Conservation (phyloP, 2,329 filamentous ascomycete genomes). For the Xylogone sp. region DNA sequence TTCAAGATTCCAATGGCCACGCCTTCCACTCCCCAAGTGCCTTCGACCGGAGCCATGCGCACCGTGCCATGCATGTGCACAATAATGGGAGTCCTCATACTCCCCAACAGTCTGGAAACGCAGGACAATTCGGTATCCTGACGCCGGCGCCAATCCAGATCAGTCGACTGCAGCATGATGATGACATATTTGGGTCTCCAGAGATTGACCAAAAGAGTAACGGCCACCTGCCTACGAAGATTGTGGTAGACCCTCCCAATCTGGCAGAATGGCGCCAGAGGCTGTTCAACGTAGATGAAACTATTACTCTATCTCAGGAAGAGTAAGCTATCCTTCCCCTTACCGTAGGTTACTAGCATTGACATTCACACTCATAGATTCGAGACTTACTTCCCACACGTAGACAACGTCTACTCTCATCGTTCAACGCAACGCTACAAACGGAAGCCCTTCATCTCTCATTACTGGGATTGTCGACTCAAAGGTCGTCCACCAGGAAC, state of each 20-base stretch:
- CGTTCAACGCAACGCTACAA: slow-evolving; percentile 79
- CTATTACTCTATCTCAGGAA: slow-evolving; percentile 68
- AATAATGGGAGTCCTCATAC: slow-evolving; percentile 28
- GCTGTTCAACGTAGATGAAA: slow-evolving; percentile 72
- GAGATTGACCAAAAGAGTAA: slow-evolving; percentile 40
- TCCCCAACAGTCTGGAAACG: slow-evolving; percentile 32
- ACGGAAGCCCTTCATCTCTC: slow-evolving; percentile 75
- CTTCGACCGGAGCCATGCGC: slow-evolving; percentile 31
- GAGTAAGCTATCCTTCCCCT: slow-evolving; percentile 51
- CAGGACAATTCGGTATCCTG: slow-evolving; percentile 44
- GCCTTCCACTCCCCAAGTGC: slow-evolving; percentile 28
- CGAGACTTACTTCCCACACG: slow-evolving; percentile 76
- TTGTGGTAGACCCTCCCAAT: slow-evolving; percentile 64
- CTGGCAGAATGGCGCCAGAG: slow-evolving; percentile 66
- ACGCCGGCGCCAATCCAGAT: slow-evolving; percentile 30
- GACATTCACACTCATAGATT: slow-evolving; percentile 46
- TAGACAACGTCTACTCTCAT: slow-evolving; percentile 83
- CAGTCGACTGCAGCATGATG: slow-evolving; percentile 32
- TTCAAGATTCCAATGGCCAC: slow-evolving; percentile 31
- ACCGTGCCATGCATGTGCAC: slow-evolving; percentile 24
- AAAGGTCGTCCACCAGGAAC: slow-evolving; percentile 77
- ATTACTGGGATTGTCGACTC: slow-evolving; percentile 81
- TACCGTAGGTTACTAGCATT: slow-evolving; percentile 5
- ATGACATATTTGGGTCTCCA: slow-evolving; percentile 32
- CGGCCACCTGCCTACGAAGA: slow-evolving; percentile 50